Percentiles rank a stretch among this genome's conserved stretches.
Conservation (phyloP, 108 stramenopile genomes). For the Thalassiosira profunda region DNA sequence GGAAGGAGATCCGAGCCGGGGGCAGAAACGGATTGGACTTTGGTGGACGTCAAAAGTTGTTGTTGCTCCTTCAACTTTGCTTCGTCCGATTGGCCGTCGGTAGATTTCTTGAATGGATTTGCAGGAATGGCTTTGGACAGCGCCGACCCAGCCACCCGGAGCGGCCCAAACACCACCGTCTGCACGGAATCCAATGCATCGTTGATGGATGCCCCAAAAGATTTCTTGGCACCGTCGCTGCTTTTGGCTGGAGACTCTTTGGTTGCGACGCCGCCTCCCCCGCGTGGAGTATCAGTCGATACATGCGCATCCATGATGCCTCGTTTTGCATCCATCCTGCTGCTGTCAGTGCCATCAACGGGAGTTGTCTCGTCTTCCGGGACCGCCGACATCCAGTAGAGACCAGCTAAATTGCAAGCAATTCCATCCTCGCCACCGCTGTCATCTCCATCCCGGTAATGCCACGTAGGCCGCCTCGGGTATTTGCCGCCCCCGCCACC, state of each 20-base stretch:
- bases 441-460: constrained; percentile 10
- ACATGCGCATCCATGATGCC: background rate
- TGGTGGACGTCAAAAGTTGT: constrained; percentile 29
- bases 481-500: constrained; percentile 8
- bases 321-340: background rate
- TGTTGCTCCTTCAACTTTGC: constrained; percentile 7
- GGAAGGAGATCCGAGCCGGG: constrained; percentile 75
- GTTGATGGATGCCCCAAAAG: constrained; percentile 9
- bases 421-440: background rate
- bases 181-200: constrained; percentile 8
- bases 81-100: background rate
- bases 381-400: background rate
- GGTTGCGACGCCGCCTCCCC: constrained; percentile 1
- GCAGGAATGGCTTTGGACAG: background rate
- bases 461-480: background rate
- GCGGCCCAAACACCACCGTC: constrained; percentile 5
- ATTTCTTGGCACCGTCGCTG: constrained; percentile 2
- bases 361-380: background rate
- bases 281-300: background rate
- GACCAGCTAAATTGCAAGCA: constrained; percentile 1
- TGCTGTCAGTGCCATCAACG: background rate
- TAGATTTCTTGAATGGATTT: constrained; percentile 12
- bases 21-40: constrained; percentile 36
- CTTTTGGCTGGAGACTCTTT: background rate
- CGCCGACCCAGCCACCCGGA: constrained; percentile 3